Evolutionary conservation across 805 yeast species (phyloP), one percentile per base, ranked within the genome.

Genomic region (Blastobotrys terrestris): DNA sequence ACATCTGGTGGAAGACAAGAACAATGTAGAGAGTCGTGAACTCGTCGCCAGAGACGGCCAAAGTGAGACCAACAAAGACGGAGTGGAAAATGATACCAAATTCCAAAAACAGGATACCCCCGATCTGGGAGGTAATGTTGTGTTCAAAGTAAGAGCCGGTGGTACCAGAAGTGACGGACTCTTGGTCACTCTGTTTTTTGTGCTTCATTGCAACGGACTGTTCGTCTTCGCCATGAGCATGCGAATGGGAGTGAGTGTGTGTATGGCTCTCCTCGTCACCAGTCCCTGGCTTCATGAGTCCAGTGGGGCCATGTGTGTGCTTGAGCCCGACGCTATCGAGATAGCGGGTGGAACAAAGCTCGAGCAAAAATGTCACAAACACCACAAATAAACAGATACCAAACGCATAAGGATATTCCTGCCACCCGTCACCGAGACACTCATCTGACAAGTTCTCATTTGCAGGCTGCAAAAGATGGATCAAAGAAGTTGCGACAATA

Each of bases 81-180:
- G 95, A 88, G 68, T 88, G 96, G 74, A 87, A 85, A 31, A 88
- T 68, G 44, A 88, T 76, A 62, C 96, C 96, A 58, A 85, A 84
- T 66, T 87, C 96, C 55, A 86, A 73, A n/a, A 83, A 76, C 46
- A 82, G 64, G 42, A 82, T 72, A 2, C 77, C 76, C 19, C 71
- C 68, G 43, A 77, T 55, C 59, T 73, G 75, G 11, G 52, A 49
- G 19, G 46, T 14, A 19, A 39, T 35, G 16, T 44, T 41, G 19
- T 40, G 46, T 3, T 42, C 20, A 11, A 19, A 13, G 15, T 8
- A 20, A 26, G n/a, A 13, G 14, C 14, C 44, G 20, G 21, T 35
- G 14, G 48, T 6, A 15, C 20, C 7, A 15, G 44, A 41, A 20
- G 3, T 15, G 20, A 41, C 19, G 3, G 44, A 41, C 16, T 44